Base-by-base conservation (phyloP, 441 rosid genomes). In the Gossypium davidsonii region DNA sequence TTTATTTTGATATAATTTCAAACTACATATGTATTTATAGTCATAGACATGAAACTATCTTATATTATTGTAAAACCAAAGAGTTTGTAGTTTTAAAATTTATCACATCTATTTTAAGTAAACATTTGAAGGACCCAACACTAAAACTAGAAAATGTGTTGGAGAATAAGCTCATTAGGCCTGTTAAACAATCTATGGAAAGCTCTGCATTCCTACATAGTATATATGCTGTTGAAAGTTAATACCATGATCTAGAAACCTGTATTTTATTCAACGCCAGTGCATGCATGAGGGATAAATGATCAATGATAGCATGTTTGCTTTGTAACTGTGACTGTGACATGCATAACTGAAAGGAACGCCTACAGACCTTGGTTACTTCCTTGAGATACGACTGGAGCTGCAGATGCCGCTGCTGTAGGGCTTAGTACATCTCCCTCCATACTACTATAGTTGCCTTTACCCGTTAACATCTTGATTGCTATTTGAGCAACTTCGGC, bases 361-460 rank as follows among this genome's bases (percentile, higher is more conserved):
- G 63, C 68, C 73, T 73, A 55, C 1, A 55, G 26, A 55, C 59
- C 59, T 55, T 21, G 79, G 65, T 84, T 84, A 70, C 92, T 91
- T 9, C 90, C 87, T 72, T 84, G 90, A 63, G 93, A 90, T 57
- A 85, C 58, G 49, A 85, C 80, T 14, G 94, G 89, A 34, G 91
- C 87, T 69, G 81, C 84, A 6, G 88, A 86, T 20, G 76, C 46
- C 2, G 88, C 81, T 25, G 86, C 77, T 10, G 88, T 80, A 2
- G 97, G 97, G 82, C 97, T 92, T 26, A 81, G 77, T 68, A 56
- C 79, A 51, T 87, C 94, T 77, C 83, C 73, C 14, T 91, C 97
- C 12, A 74, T 80, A 57, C 82, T 81, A 18, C 77, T 83, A 67
- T 78, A 89, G 68, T 81, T 83, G 42, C 70, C 87, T 78, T 87